Base-by-base conservation (phyloP, 139 green algal species). In the Spirogloea muscicola region DNA sequence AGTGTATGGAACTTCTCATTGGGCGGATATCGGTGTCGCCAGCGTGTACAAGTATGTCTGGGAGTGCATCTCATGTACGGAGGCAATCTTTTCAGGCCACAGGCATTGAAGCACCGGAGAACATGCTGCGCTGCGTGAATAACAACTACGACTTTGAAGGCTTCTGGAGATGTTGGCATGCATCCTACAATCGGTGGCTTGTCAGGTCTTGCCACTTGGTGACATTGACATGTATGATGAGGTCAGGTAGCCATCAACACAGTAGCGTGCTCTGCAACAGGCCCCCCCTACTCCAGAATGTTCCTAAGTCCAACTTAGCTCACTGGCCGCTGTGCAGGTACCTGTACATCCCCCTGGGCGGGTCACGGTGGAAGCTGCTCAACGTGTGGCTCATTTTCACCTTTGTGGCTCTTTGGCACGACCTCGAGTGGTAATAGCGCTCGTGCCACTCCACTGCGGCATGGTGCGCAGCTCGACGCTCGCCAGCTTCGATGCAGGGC, bases 351-450 rank as follows among this genome's bases (percentile, higher is more conserved):
- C 93, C 93, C 0, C 65, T 98, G 37, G 93, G 93, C 3, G 93
- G 93, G 29, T 42, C 51, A 2, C 34, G 29, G 1, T 87, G 76
- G 72, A 84, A 86, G 0, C 7, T 85, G 7, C 48, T 90, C 10
- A 90, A 86, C 69, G 86, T 97, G 36, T 97, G 92, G 93, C 51
- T 80, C 13, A 89, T 97, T 41, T 98, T 98, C 82, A 90, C 90
- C 0, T 98, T 98, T 83, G 93, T 98, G 39, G 93, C 89, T 5
- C 29, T 96, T 27, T 98, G 93, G 92, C 93, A 98, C 78, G 93
- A 98, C 76, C 51, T 97, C 31, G 91, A 97, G 78, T 82, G 75
- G 75, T 58, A 48, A 3, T 44, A 9, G 18, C 59, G 10, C 13
- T n/a, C 38, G 6, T 57, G 29, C 27, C 29, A 51, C 46, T 55